Evolutionary conservation across 169 alveolate species (phyloP).

Genomic region (Plasmodium cynomolgi): DNA sequence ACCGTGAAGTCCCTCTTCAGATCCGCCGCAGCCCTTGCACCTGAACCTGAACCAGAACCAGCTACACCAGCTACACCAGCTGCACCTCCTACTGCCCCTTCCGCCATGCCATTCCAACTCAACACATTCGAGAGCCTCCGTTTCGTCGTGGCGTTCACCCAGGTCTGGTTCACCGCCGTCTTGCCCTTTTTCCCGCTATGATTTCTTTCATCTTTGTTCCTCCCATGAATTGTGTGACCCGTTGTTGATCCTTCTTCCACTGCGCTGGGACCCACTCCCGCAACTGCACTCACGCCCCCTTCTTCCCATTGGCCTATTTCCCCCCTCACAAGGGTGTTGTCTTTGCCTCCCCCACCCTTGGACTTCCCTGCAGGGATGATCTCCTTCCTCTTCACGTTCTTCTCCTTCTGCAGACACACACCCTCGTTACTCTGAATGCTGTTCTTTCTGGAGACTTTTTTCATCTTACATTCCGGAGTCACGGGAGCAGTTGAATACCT

Average conservation of each 20-base stretch:
- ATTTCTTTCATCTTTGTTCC: background rate
- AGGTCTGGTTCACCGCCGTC: background rate
- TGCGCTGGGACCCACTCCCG: background rate
- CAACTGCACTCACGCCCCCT: background rate
- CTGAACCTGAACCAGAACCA: background rate
- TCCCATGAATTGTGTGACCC: background rate
- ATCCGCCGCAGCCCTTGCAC: background rate
- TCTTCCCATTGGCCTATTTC: background rate
- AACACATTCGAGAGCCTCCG: background rate
- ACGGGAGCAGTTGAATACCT: conserved; percentile 8
- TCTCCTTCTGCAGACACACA: conserved; percentile 1
- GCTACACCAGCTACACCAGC: too few species aligned
- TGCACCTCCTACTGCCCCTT: background rate
- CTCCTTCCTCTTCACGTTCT: conserved; percentile 9
- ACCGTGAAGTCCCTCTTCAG: background rate
- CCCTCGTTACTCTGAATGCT: conserved; percentile 16
- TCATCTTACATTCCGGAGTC: conserved; percentile 16
- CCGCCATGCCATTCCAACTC: background rate
- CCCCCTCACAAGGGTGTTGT: background rate
- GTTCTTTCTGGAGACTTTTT: conserved; percentile 25
- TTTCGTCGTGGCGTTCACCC: background rate
- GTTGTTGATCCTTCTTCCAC: background rate
- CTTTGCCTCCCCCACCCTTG: background rate
- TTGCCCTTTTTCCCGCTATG: background rate
- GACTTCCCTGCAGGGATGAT: background rate